These are phyloP conservation scores for Mollisiaceae sp. DNA, from an alignment of 2,329 filamentous ascomycete species.

Conservation along the genomic window DNA sequence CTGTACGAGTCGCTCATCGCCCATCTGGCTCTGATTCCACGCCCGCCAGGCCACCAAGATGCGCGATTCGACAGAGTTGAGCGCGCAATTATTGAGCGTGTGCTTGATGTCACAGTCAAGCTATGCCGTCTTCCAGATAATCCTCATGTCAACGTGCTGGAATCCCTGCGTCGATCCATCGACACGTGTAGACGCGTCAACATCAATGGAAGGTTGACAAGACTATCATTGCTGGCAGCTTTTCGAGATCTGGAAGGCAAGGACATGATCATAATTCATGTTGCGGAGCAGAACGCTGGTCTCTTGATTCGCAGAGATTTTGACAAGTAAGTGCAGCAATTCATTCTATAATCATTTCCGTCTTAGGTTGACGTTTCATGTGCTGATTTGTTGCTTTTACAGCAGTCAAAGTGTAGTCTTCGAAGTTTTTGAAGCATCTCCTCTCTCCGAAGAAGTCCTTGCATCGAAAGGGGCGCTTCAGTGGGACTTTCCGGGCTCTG, in stretches of 20 bases:
- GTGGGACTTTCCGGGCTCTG: slow-evolving; percentile 64
- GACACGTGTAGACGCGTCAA: slow-evolving; percentile 24
- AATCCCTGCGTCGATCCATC: slow-evolving; percentile 25
- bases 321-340: slow-evolving; percentile 38
- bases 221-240: slow-evolving; percentile 36
- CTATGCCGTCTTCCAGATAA: slow-evolving; percentile 14
- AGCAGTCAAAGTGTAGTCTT: slow-evolving; percentile 48
- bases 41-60: slow-evolving; percentile 33
- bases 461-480: slow-evolving; percentile 55
- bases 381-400: slow-evolving; percentile 1
- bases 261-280: slow-evolving; percentile 48
- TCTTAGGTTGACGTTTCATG: too few species aligned
- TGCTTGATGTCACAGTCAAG: slow-evolving; percentile 17
- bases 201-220: slow-evolving; percentile 27
- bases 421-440: slow-evolving; percentile 66
- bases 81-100: slow-evolving; percentile 14
- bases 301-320: slow-evolving; percentile 47
- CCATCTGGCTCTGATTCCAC: slow-evolving; percentile 32
- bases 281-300: slow-evolving; percentile 55
- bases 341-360: neutral
- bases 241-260: slow-evolving; percentile 40
- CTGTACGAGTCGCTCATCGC: slow-evolving; percentile 29
- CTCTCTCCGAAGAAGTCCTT: slow-evolving; percentile 57
- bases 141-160: neutral
- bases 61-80: slow-evolving; percentile 17